A percentile compares a stretch with the other conserved stretches of the same genome.
These are phyloP conservation scores for Tricholoma sp. DNA, from an alignment of 768 basidiomycete species.

Conservation along the genomic window DNA sequence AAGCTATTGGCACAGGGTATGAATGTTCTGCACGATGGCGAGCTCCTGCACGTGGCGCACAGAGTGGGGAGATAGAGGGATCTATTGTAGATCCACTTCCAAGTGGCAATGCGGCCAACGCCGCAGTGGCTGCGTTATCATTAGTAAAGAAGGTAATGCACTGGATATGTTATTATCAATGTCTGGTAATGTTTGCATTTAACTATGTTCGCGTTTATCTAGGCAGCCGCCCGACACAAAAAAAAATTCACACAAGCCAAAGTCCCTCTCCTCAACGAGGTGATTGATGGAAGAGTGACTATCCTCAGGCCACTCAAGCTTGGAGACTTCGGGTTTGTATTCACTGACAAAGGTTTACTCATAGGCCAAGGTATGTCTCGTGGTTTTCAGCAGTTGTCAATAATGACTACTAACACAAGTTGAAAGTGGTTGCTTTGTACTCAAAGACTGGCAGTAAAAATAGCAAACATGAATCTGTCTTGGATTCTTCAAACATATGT, in stretches of 20 bases:
- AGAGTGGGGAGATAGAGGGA: not conserved
- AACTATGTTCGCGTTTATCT: not conserved
- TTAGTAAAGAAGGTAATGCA: not conserved
- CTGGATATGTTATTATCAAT: not conserved
- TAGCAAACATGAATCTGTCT: constrained; percentile 15
- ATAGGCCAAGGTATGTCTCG: too few species aligned
- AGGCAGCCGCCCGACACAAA: not conserved
- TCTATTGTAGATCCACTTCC: not conserved
- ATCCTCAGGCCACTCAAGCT: too few species aligned
- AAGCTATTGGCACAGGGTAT: not conserved
- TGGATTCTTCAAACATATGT: constrained; percentile 15
- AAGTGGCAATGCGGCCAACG: constrained; percentile 2
- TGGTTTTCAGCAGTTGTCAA: too few species aligned
- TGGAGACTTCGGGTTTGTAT: too few species aligned
- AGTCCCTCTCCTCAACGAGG: not conserved
- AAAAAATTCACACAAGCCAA: not conserved
- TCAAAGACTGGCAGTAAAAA: constrained; percentile 23
- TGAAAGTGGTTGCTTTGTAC: constrained; percentile 16
- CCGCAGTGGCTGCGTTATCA: not conserved
- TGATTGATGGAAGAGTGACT: too few species aligned
- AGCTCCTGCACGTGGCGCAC: not conserved
- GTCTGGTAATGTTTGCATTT: not conserved
- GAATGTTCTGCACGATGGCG: not conserved
- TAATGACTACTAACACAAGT: not conserved
- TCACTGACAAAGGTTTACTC: too few species aligned